Conservation (phyloP, 2,329 filamentous ascomycete species). For the Cyphellophora attinorum region DNA sequence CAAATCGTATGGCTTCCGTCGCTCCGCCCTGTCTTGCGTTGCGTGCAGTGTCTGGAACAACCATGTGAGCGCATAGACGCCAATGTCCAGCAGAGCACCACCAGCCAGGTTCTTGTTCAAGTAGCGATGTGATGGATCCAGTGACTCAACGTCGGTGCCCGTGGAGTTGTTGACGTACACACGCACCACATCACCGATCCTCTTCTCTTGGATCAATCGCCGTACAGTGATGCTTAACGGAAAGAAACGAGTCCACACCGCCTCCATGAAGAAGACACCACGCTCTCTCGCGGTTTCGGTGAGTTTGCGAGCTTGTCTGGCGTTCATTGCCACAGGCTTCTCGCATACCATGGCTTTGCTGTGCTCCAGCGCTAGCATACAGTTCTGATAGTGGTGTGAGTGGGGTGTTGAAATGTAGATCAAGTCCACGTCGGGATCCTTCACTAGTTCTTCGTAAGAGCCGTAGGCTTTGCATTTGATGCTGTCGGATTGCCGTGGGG, state of each 20-base stretch:
- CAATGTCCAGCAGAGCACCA: slow-evolving; percentile 70
- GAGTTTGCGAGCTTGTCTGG: slow-evolving; percentile 63
- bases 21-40: too few relatives aligned
- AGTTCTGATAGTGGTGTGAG: slow-evolving; percentile 87
- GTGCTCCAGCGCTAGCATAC: slow-evolving; percentile 70
- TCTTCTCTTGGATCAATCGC: slow-evolving; percentile 46
- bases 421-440: slow-evolving; percentile 70
- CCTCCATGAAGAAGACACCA: slow-evolving; percentile 71
- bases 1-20: too few relatives aligned
- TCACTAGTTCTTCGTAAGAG: slow-evolving; percentile 71
- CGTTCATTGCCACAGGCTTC: slow-evolving; percentile 81
- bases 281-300: slow-evolving; percentile 63
- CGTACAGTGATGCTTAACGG: slow-evolving; percentile 69
- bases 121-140: slow-evolving; percentile 51
- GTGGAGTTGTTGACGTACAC: slow-evolving; percentile 42
- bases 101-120: slow-evolving; percentile 74
- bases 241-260: slow-evolving; percentile 85
- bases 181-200: slow-evolving; percentile 47
- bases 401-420: slow-evolving; percentile 86
- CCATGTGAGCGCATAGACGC: slow-evolving; percentile 82
- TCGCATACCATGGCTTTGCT: slow-evolving; percentile 87
- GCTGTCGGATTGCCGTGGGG: slow-evolving; percentile 41
- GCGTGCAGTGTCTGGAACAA: slow-evolving; percentile 51
- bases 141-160: slow-evolving; percentile 2
- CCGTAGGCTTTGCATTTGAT: slow-evolving; percentile 62